Conservation (phyloP, 2,329 filamentous ascomycete species). For the Chaetomium strumarium region DNA sequence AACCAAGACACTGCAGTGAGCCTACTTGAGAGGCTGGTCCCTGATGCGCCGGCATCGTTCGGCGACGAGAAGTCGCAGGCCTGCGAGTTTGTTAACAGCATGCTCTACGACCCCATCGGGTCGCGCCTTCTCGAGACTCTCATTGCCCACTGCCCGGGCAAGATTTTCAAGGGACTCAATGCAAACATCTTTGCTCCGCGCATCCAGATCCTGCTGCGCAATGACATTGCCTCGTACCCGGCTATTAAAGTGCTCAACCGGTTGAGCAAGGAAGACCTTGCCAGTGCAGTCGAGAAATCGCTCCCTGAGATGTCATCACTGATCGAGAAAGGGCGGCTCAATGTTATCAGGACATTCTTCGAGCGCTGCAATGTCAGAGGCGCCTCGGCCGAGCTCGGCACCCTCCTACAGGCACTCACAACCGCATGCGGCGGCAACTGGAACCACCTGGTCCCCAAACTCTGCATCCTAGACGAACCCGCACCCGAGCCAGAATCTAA, state of each 20-base stretch:
- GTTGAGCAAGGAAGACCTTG: slow-evolving; percentile 78
- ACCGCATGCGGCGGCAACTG: slow-evolving; percentile 44
- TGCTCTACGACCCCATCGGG: slow-evolving; percentile 86
- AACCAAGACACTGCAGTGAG: slow-evolving; percentile 35
- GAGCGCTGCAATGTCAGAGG: slow-evolving; percentile 71
- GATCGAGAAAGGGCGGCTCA: slow-evolving; percentile 68
- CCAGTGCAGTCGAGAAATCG: slow-evolving; percentile 65
- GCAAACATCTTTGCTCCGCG: slow-evolving; percentile 71
- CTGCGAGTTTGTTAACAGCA: slow-evolving; percentile 70
- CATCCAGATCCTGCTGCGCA: slow-evolving; percentile 74
- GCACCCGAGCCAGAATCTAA: slow-evolving; percentile 22
- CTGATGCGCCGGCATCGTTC: slow-evolving; percentile 65
- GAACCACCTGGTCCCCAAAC: slow-evolving; percentile 42
- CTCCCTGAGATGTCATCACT: slow-evolving; percentile 66
- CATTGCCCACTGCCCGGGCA: slow-evolving; percentile 72
- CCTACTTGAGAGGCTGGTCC: slow-evolving; percentile 71
- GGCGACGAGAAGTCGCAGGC: slow-evolving; percentile 67
- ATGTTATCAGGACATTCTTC: slow-evolving; percentile 74
- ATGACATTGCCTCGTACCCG: slow-evolving; percentile 85
- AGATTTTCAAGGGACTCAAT: slow-evolving; percentile 85
- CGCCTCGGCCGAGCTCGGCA: slow-evolving; percentile 45
- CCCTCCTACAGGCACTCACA: slow-evolving; percentile 43
- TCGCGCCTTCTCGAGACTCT: slow-evolving; percentile 87
- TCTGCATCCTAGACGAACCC: slow-evolving; percentile 42
- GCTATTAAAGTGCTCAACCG: slow-evolving; percentile 77